Conservation (phyloP, 2,329 filamentous ascomycete species). For the Dryadomyces quercivorus region DNA sequence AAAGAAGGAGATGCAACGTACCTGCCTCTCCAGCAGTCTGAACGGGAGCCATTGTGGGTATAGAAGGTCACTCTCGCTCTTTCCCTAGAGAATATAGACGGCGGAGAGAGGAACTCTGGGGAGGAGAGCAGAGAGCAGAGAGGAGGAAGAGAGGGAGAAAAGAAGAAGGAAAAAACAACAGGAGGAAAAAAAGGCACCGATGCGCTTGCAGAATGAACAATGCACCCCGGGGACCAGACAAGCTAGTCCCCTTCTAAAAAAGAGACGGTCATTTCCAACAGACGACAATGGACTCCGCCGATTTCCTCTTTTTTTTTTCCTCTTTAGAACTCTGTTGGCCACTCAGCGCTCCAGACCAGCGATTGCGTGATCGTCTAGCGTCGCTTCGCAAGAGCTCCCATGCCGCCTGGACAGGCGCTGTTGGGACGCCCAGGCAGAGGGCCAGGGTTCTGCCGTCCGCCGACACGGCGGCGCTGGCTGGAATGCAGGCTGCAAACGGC, state of each 20-base stretch:
- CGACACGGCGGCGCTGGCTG: too few relatives aligned
- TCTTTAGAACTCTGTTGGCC: neutral
- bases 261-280: too few relatives aligned
- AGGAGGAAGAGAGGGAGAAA: neutral
- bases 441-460: too few relatives aligned
- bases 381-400: neutral
- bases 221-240: too few relatives aligned
- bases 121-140: neutral
- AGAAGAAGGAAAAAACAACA: neutral
- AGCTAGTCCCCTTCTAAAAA: too few relatives aligned
- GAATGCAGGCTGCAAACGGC: too few relatives aligned
- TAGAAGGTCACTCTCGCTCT: neutral
- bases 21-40: slow-evolving; percentile 15
- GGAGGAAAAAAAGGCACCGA: neutral
- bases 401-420: too few relatives aligned
- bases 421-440: too few relatives aligned
- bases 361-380: neutral
- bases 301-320: neutral
- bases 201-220: too few relatives aligned
- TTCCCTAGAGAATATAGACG: neutral
- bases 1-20: slow-evolving; percentile 7
- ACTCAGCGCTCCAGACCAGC: neutral
- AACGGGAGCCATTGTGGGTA: slow-evolving; percentile 12
- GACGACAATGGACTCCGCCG: too few relatives aligned
- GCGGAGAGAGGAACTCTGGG: neutral